A percentile compares a stretch with the other conserved stretches of the same genome.
phyloP scores from a whole-genome alignment of 2,329 filamentous ascomycete species.

The Penicillium capsulatum region DNA sequence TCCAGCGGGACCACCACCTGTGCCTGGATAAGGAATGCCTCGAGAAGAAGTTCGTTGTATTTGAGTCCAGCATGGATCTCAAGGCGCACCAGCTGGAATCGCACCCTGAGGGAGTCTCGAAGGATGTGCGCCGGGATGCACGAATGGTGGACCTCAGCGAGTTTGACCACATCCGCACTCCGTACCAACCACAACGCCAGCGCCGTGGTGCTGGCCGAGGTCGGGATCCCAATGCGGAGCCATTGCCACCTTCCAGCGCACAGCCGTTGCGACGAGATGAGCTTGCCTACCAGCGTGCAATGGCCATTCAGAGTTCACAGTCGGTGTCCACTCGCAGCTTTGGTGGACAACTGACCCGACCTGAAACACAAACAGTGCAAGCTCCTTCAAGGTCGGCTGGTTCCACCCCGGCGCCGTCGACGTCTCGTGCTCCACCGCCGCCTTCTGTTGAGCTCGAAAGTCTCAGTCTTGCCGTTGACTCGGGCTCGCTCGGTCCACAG shows the following conservation, averaged over 20 bases:
- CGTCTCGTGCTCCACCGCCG: constrained; percentile 25
- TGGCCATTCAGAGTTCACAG: constrained; percentile 85
- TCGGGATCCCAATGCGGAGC: constrained; percentile 81
- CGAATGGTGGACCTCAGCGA: constrained; percentile 79
- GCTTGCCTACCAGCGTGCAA: constrained; percentile 83
- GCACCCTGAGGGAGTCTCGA: constrained; percentile 75
- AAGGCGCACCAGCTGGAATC: constrained; percentile 86
- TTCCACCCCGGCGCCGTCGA: constrained; percentile 25
- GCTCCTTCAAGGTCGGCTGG: constrained; percentile 40
- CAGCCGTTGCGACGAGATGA: constrained; percentile 81
- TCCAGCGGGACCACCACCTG: constrained; percentile 78
- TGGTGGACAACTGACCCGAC: constrained; percentile 71
- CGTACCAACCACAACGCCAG: constrained; percentile 62
- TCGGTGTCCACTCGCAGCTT: constrained; percentile 76
- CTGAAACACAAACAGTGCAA: constrained; percentile 45
- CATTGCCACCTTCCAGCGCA: constrained; percentile 69
- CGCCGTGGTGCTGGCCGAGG: constrained; percentile 63
- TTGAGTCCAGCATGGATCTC: constrained; percentile 88
- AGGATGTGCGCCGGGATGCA: constrained; percentile 77
- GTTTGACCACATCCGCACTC: constrained; percentile 74
- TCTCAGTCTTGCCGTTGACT: constrained; percentile 46
- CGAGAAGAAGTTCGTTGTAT: constrained; percentile 97
- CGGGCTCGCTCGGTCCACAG: constrained; percentile 58
- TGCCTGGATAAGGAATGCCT: constrained; percentile 82
- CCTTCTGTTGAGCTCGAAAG: constrained; percentile 46